Evolutionary conservation across 108 stramenopile species (phyloP), one percentile per base, ranked within the genome.

Genomic region (Fistulifera solaris): DNA sequence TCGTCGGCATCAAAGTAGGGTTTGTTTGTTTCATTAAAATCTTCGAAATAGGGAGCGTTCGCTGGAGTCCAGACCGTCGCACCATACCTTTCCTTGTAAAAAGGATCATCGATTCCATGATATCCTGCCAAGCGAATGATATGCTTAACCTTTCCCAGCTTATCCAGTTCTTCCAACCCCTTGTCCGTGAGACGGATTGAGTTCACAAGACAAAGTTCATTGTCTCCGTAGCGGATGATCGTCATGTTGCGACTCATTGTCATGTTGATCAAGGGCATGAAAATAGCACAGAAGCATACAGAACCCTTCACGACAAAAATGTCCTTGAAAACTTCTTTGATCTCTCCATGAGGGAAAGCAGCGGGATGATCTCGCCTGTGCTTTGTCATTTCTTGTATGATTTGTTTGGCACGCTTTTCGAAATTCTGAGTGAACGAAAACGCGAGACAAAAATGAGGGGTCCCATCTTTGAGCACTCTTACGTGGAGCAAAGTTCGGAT

Each of bases 31-130:
- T 11, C 14, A 13, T 40, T 14, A 40, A 40, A 40, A 40, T 40
- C 14, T 11, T 11, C 12, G 40, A 40, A 40, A 40, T 40, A 40
- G 11, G 40, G 40, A 40, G 40, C 40, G 14, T 45, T 11, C 19
- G 17, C 44, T 11, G 21, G 19, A 13, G 44, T 11, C 44, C 44
- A 45, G 5, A 45, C 44, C 5, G 3, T 45, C 4, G 44, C 44
- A 5, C 21, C 19, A 11, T 45, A 45, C 21, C 44, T 17, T 21
- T 17, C 44, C 11, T 45, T 45, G 21, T 59, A 59, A 23, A 46
- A 61, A 1, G 60, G 50, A 26, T 61, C 60, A 40, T 61, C 60
- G 3, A 61, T 54, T 1, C 60, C 60, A 25, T 61, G 60, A 31
- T 27, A 54, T 11, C 28, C 35, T 12, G 50, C 28, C 60, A 61